Evolutionary conservation across 352 stramenopile genomes (phyloP), one percentile per base, ranked within the genome.

Genomic region (Elongisporangium senticosum): DNA sequence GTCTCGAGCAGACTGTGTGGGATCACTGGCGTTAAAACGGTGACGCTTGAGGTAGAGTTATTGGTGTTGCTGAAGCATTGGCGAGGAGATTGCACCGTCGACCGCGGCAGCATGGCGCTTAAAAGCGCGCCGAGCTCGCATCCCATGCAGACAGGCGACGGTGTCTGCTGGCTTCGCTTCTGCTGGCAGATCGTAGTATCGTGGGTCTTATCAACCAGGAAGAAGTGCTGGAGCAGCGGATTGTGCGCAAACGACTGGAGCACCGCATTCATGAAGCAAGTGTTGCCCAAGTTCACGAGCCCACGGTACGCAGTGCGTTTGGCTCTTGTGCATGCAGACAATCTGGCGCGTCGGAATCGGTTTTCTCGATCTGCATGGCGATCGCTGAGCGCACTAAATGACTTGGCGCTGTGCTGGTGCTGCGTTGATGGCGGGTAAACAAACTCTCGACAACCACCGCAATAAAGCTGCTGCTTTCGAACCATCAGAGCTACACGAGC

Each of bases 231-330:
- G 8, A 89, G 55, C 60, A 93, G 73, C 19, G 71, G 77, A 43
- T 89, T 93, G 69, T 89, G 79, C 17, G 71, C 74, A 50, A 90
- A 65, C 14, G 75, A 68, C 63, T 94, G 85, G 43, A 94, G 63
- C 53, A 92, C 83, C 1, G 75, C 77, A 64, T 89, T 92, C 80
- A 94, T 83, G 51, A 84, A 94, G 77, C 85, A 92, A 50, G 85
- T 90, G 61, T 91, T 94, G 37, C 85, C 85, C 76, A 94, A 86
- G 65, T 94, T 94, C 33, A 89, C 76, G 26, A 94, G 67, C 49
- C 85, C 85, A 24, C 82, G 71, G 24, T 66, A 66, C 51, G 39
- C 53, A 50, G 26, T 52, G 58, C 51, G 40, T 56, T 8, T 33
- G 23, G 15, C 21, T 58, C 28, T 43, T 0, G 19, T 20, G 23